These are phyloP conservation scores for Dipodascopsis uninucleata DNA, from an alignment of 805 yeast species.

Conservation along the genomic window DNA sequence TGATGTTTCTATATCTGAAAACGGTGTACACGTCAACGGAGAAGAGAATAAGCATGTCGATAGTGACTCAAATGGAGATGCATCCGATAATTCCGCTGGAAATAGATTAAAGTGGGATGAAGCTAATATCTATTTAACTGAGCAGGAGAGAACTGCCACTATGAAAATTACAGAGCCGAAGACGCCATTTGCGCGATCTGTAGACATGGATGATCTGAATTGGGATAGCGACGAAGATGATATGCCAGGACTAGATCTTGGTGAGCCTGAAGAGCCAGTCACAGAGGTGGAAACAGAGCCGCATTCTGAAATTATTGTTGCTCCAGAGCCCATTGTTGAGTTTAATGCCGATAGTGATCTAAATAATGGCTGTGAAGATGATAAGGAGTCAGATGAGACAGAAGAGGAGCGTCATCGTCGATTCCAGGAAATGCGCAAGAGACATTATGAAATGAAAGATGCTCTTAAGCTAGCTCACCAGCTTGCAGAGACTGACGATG, in stretches of 20 bases:
- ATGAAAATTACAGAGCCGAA: conserved; percentile 92
- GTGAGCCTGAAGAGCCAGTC: conserved; percentile 32
- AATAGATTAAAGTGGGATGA: conserved; percentile 65
- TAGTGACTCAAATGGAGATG: not conserved
- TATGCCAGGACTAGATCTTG: conserved; percentile 32
- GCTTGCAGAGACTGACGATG: conserved; percentile 29
- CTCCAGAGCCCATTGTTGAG: conserved; percentile 3
- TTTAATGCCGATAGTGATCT: not conserved
- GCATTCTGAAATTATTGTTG: not conserved
- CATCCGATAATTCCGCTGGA: not conserved
- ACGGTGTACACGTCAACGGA: not conserved
- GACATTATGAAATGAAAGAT: conserved; percentile 60
- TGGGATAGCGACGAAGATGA: conserved; percentile 65
- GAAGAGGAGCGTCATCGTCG: conserved; percentile 53
- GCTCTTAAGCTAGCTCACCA: conserved; percentile 30
- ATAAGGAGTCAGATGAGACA: conserved; percentile 41
- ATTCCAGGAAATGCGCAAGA: conserved; percentile 76
- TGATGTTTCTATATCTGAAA: not conserved
- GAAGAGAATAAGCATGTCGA: not conserved
- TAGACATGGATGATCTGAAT: conserved; percentile 70
- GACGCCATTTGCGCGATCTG: conserved; percentile 91
- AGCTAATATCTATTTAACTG: conserved; percentile 65
- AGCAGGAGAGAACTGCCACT: conserved; percentile 66
- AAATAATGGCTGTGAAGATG: conserved; percentile 20
- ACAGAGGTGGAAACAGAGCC: conserved; percentile 20